Conservation (phyloP, 2,329 filamentous ascomycete genomes). For the Aspergillus neoniger region DNA sequence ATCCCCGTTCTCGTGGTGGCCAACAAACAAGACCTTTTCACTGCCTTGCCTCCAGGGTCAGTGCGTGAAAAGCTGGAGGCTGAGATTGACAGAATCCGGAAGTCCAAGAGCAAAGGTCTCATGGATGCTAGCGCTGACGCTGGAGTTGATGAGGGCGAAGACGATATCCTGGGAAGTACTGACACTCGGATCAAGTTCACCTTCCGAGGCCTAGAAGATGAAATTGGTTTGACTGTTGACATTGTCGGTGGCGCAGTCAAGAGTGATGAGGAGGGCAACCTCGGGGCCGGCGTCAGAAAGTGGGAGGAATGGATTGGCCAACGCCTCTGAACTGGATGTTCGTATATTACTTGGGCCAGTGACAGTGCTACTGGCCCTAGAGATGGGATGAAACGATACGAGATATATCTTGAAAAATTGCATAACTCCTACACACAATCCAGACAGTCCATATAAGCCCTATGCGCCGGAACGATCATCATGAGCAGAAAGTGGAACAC, state of each 20-base stretch:
- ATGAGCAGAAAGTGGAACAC: not conserved
- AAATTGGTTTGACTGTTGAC: conserved; percentile 71
- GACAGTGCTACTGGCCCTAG: not conserved
- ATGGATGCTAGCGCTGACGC: conserved; percentile 73
- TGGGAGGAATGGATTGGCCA: conserved; percentile 93
- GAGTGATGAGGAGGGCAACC: conserved; percentile 55
- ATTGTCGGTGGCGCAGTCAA: conserved; percentile 69
- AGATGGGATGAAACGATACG: not conserved
- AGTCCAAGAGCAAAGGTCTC: conserved; percentile 75
- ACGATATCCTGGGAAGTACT: conserved; percentile 82
- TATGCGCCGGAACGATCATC: not conserved
- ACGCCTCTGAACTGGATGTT: conserved; percentile 56
- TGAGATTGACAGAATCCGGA: conserved; percentile 77
- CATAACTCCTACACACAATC: not conserved
- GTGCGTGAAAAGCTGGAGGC: conserved; percentile 75
- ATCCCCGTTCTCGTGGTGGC: conserved; percentile 81
- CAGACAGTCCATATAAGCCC: not conserved
- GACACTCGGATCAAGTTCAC: conserved; percentile 75
- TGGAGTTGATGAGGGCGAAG: conserved; percentile 63
- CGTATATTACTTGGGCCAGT: not conserved
- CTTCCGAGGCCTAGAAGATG: conserved; percentile 81
- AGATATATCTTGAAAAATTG: not conserved
- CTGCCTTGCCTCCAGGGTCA: conserved; percentile 75
- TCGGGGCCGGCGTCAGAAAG: conserved; percentile 70
- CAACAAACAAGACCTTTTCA: conserved; percentile 96